These are phyloP conservation scores for Solanum medicagineum DNA, from an alignment of 257 asterid species.

Conservation along the genomic window DNA sequence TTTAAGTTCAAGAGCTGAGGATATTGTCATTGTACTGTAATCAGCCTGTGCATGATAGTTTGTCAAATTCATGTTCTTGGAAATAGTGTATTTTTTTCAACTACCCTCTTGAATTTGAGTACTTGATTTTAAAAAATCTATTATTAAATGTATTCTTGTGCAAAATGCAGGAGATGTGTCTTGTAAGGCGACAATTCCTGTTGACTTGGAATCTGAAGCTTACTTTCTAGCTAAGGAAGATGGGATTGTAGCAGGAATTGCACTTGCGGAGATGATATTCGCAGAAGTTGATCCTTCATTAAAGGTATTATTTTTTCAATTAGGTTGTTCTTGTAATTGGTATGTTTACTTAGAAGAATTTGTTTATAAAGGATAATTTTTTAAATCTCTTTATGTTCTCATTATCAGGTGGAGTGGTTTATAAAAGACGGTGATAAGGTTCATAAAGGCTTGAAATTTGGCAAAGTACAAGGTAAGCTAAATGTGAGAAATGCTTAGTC, in stretches of 20 bases:
- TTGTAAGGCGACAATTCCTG: constrained; percentile 84
- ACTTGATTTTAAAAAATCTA: not conserved
- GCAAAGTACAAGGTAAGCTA: constrained; percentile 68
- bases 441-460: constrained; percentile 82
- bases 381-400: not conserved
- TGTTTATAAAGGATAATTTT: not conserved
- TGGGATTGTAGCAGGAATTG: constrained; percentile 85
- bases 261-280: constrained; percentile 87
- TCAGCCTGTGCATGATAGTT: not conserved
- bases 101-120: not conserved
- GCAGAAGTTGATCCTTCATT: constrained; percentile 74
- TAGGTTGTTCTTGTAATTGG: not conserved
- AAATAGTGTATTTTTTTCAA: not conserved
- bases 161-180: constrained; percentile 75
- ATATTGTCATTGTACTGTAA: not conserved
- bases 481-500: not conserved
- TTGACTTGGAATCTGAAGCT: constrained; percentile 87
- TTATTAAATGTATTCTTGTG: not conserved
- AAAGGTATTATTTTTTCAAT: constrained; percentile 32
- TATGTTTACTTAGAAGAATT: not conserved
- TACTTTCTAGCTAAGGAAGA: constrained; percentile 87
- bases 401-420: constrained; percentile 67
- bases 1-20: not conserved
- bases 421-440: constrained; percentile 70
- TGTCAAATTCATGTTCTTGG: not conserved